These are phyloP conservation scores for Coniophora puteana DNA, from an alignment of 1,284 basidiomycete genomes.

Conservation along the genomic window DNA sequence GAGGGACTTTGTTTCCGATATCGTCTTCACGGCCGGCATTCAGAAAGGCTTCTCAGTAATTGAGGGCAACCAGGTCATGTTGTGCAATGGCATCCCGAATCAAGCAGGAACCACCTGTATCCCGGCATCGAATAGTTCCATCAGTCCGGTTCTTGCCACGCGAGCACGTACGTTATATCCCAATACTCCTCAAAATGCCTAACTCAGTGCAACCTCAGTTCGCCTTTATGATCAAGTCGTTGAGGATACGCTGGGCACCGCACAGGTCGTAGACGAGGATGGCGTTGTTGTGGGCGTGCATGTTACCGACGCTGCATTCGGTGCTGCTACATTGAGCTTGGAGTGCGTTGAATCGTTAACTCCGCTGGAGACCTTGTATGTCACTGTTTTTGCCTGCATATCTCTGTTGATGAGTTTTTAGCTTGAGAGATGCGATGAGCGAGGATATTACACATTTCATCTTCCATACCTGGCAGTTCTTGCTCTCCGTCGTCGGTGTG, in stretches of 20 bases:
- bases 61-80: conserved; percentile 6
- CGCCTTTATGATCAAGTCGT: too few species aligned
- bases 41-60: conserved; percentile 14
- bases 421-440: conserved; percentile 24
- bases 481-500: conserved; percentile 38
- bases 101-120: conserved; percentile 9
- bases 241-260: too few species aligned
- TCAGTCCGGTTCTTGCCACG: too few species aligned
- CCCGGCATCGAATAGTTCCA: too few species aligned
- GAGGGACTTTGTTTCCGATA: conserved; percentile 23
- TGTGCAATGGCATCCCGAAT: conserved; percentile 15
- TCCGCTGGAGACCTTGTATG: conserved; percentile 31
- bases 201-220: too few species aligned
- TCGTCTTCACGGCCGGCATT: conserved; percentile 18
- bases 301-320: not conserved
- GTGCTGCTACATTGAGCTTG: conserved; percentile 10
- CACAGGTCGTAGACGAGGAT: too few species aligned
- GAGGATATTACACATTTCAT: conserved; percentile 40
- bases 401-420: conserved; percentile 3
- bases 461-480: conserved; percentile 42
- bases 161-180: too few species aligned
- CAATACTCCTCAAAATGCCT: too few species aligned
- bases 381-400: not conserved
- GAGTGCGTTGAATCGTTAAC: conserved; percentile 33
- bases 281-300: not conserved